These are phyloP conservation scores for Phyllostachys edulis DNA, from an alignment of 176 grass and related monocot genomes.

Conservation along the genomic window DNA sequence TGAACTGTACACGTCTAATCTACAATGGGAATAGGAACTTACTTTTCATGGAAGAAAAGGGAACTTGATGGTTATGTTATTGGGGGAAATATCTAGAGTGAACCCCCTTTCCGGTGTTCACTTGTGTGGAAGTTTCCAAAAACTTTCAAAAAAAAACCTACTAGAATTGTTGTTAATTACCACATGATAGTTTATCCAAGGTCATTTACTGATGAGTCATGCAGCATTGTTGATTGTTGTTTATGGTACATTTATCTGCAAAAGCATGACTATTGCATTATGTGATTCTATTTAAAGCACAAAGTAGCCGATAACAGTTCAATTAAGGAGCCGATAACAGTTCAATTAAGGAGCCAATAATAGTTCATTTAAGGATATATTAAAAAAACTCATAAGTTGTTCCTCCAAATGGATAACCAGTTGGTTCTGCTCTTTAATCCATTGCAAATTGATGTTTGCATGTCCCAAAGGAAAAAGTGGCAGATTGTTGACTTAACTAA, in stretches of 20 bases:
- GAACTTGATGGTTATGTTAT: conserved; percentile 6
- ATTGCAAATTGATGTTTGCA: background rate
- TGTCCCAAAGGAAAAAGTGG: background rate
- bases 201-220: background rate
- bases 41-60: background rate
- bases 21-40: background rate
- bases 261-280: background rate
- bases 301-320: background rate
- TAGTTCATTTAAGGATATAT: background rate
- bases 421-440: background rate
- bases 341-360: background rate
- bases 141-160: background rate
- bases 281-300: background rate
- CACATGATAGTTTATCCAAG: background rate
- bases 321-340: too few species aligned
- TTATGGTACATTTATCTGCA: background rate
- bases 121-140: background rate
- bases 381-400: background rate
- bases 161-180: background rate
- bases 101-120: background rate
- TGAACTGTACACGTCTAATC: background rate
- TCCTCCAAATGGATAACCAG: background rate
- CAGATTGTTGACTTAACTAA: background rate
- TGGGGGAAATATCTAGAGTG: background rate
- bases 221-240: background rate